Base-by-base conservation (phyloP, 2,329 filamentous ascomycete genomes). In the Colletotrichum cuscutae region DNA sequence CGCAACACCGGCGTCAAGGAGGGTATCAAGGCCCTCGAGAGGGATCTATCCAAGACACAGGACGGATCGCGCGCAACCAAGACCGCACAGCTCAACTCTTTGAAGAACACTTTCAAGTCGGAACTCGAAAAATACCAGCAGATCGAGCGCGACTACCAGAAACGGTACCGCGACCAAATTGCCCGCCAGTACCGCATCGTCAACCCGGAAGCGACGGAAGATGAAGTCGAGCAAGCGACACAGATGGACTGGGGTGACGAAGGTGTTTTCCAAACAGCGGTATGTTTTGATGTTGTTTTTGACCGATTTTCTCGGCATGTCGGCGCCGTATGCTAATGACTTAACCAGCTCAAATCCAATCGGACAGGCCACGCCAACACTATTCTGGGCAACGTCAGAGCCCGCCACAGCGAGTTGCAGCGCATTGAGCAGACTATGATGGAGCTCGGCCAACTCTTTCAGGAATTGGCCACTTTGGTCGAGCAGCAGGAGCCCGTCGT, bases 341-440 rank as follows among this genome's bases (percentile, higher is more conserved):
- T 13, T 52, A 2, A 60, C 56, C 76, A 95, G 93, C 90, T 95
- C 78, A 91, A 91, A 79, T 90, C 88, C 77, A 95, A 94, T 86
- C 92, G 92, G 76, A 90, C 89, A 57, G 92, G 92, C 68, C 92
- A 94, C 79, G 94, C 93, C 54, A 89, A 88, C 63, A 91, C 91
- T 19, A 90, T 95, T 8, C 90, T 96, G 62, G 93, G 93, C 75
- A 92, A 93, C 75, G 94, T 96, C 52, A 92, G 93, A 76, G 93
- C 93, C 49, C 93, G 94, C 68, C 94, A 96, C 86, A 94, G 93
- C 80, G 94, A 96, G 83, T 91, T 96, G 75, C 90, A 94, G 84
- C 90, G 90, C 82, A 96, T 97, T 77, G 93, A 96, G 82, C 87
- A 89, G 80, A 95, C 93, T 6, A 88, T 96, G 75, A 84, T 86